Conservation (phyloP, 495 filamentous ascomycete genomes). For the Penicillium flavigenum region DNA sequence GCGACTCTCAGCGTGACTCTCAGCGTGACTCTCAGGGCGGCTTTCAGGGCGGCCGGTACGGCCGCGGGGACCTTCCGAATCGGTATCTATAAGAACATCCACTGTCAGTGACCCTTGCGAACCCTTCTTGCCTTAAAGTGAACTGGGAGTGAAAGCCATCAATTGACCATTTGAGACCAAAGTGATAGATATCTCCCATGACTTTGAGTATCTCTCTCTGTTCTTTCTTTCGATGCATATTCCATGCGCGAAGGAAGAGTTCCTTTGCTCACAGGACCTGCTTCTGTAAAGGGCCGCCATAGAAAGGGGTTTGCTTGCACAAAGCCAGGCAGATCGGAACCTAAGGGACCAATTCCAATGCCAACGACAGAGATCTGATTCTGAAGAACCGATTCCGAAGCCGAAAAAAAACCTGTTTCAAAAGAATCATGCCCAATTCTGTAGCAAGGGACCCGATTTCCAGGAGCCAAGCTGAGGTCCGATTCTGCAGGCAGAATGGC, state of each 20-base stretch:
- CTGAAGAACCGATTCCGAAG: neutral
- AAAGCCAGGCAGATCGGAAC: neutral
- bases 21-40: too few species aligned
- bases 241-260: neutral
- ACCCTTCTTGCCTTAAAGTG: neutral
- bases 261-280: neutral
- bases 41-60: slow-evolving; percentile 1
- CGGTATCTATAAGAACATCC: neutral
- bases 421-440: neutral
- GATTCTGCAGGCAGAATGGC: neutral
- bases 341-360: neutral
- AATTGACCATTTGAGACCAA: neutral
- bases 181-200: neutral
- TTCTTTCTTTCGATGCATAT: neutral
- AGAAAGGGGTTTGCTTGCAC: neutral
- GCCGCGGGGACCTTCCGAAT: neutral
- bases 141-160: neutral
- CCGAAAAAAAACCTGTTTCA: neutral
- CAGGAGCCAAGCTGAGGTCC: neutral
- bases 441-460: neutral
- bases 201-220: neutral
- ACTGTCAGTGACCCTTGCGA: neutral
- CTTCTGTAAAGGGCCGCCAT: neutral
- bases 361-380: neutral
- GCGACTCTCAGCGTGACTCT: neutral